phyloP scores from a whole-genome alignment of 257 asterid species.

The Misopates orontium region DNA sequence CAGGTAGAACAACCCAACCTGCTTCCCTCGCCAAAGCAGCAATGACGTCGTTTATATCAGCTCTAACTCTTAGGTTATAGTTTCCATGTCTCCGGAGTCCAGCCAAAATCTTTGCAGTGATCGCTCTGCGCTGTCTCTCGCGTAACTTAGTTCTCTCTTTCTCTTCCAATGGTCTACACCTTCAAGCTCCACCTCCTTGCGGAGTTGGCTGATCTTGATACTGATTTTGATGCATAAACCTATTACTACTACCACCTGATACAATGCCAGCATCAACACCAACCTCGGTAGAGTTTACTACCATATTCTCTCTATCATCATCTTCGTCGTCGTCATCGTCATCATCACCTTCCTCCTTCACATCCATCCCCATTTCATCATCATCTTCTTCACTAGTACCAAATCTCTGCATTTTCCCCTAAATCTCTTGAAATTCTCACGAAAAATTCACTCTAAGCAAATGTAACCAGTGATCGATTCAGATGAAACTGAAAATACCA shows the following conservation, averaged over 20 bases:
- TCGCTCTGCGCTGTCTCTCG: constrained; percentile 95
- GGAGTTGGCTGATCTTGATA: constrained; percentile 77
- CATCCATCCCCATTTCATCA: constrained; percentile 93
- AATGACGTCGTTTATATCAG: constrained; percentile 95
- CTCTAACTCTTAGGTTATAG: constrained; percentile 96
- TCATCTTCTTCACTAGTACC: constrained; percentile 82
- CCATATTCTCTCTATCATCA: constrained; percentile 64
- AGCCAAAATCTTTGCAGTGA: constrained; percentile 95
- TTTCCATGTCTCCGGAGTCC: constrained; percentile 97
- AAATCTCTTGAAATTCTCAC: neutral
- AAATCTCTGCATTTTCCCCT: constrained; percentile 61
- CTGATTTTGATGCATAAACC: constrained; percentile 59
- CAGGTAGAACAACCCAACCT: constrained; percentile 99
- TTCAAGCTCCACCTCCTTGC: constrained; percentile 71
- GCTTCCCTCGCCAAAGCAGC: constrained; percentile 99
- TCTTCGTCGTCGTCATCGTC: constrained; percentile 54
- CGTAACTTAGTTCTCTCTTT: constrained; percentile 96
- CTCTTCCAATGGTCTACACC: constrained; percentile 96
- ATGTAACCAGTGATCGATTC: constrained; percentile 10
- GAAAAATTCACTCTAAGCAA: neutral
- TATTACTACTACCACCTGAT: constrained; percentile 46
- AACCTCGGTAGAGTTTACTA: constrained; percentile 39
- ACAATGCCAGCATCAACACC: too few species aligned
- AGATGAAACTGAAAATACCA: constrained; percentile 10
- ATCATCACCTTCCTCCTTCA: constrained; percentile 86